Evolutionary conservation across 2,329 filamentous ascomycete genomes (phyloP).

Genomic region (Xylaria sp.): DNA sequence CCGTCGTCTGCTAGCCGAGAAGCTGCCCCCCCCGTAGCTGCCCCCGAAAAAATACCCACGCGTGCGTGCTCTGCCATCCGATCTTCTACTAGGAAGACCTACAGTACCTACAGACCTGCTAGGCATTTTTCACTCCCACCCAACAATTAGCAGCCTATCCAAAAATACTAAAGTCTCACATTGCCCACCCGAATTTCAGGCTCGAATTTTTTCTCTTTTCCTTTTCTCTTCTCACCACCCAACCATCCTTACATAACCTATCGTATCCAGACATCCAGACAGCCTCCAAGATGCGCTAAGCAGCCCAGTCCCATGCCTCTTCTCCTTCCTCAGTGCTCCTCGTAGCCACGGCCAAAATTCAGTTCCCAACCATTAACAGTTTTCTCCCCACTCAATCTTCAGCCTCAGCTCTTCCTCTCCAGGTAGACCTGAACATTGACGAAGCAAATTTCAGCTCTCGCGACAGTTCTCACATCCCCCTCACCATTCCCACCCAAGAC

Average conservation of each 20-base stretch:
- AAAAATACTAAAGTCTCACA: conserved; percentile 36
- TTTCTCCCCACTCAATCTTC: conserved; percentile 51
- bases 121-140: conserved; percentile 3
- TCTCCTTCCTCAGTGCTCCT: conserved; percentile 37
- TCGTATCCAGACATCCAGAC: conserved; percentile 40
- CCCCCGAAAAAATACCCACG: conserved; percentile 15
- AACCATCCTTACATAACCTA: conserved; percentile 34
- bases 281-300: conserved; percentile 63
- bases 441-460: conserved; percentile 59
- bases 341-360: conserved; percentile 55
- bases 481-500: conserved; percentile 67
- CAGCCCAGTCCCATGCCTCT: conserved; percentile 39
- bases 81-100: neutral
- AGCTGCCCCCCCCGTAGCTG: no score
- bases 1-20: no score
- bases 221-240: conserved; percentile 41
- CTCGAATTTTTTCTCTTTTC: conserved; percentile 33
- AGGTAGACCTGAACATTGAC: conserved; percentile 71
- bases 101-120: neutral
- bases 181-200: conserved; percentile 29
- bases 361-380: conserved; percentile 47
- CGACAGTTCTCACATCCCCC: conserved; percentile 59
- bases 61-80: conserved; percentile 11
- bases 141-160: conserved; percentile 33
- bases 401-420: conserved; percentile 55